These are phyloP conservation scores for Yamadazyma dendronema DNA, from an alignment of 1,139 yeast genomes.

Conservation along the genomic window DNA sequence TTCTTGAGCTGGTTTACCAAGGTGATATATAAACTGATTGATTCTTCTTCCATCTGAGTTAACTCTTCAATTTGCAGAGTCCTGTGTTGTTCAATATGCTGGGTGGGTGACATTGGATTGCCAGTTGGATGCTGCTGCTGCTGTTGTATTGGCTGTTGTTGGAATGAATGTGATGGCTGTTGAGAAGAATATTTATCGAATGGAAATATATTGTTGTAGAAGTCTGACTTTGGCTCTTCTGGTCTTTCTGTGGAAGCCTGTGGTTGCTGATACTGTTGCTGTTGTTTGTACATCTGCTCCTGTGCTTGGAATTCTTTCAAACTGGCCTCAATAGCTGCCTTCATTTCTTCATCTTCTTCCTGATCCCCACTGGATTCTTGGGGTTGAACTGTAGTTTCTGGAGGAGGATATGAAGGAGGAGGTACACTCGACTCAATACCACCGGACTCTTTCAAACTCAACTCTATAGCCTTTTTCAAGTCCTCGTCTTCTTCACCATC, in stretches of 20 bases:
- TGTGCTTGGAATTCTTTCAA: conserved; percentile 64
- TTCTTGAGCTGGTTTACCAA: conserved; percentile 54
- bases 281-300: conserved; percentile 22
- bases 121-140: conserved; percentile 2
- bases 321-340: conserved; percentile 95
- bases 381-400: conserved; percentile 10
- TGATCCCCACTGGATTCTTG: conserved; percentile 31
- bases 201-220: conserved; percentile 27
- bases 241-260: conserved; percentile 5
- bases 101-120: conserved; percentile 13
- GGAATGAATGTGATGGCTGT: conserved; percentile 7
- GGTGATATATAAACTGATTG: conserved; percentile 67
- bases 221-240: conserved; percentile 25
- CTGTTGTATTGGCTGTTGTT: conserved; percentile 8
- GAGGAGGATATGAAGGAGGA: conserved; percentile 16
- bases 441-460: conserved; percentile 64
- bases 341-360: conserved; percentile 86
- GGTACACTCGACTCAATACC: conserved; percentile 15
- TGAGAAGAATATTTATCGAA: conserved; percentile 9
- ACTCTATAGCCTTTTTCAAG: conserved; percentile 70
- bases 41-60: conserved; percentile 62
- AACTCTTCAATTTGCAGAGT: conserved; percentile 31
- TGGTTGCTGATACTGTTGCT: conserved; percentile 16
- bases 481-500: conserved; percentile 70
- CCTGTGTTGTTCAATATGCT: conserved; percentile 11